These are phyloP conservation scores for Diaporthe batatas DNA, from an alignment of 2,329 filamentous ascomycete species.

Conservation along the genomic window DNA sequence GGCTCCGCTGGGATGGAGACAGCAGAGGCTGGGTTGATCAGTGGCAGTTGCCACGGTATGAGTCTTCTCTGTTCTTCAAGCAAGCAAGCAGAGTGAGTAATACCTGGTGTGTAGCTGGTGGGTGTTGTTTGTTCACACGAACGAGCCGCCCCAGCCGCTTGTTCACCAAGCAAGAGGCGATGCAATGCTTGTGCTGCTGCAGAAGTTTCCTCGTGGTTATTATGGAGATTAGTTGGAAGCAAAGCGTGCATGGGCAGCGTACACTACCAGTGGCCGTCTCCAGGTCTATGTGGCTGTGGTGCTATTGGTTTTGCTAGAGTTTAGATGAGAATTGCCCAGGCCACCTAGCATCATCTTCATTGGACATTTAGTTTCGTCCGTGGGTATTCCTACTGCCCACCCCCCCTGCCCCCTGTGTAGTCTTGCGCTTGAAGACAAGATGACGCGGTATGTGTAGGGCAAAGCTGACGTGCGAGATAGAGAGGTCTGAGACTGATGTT, in stretches of 20 bases:
- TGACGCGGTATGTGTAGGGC: slow-evolving; percentile 35
- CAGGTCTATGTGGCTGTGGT: slow-evolving; percentile 21
- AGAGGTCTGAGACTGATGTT: slow-evolving; percentile 34
- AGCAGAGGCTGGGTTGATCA: not conserved
- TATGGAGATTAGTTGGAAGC: slow-evolving; percentile 18
- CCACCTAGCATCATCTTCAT: slow-evolving; percentile 8
- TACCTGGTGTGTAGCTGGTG: not conserved
- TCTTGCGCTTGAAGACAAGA: slow-evolving; percentile 21
- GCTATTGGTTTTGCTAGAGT: slow-evolving; percentile 32
- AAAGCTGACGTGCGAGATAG: slow-evolving; percentile 26
- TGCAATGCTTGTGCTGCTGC: slow-evolving; percentile 30
- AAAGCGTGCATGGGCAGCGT: slow-evolving; percentile 17
- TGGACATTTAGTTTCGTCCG: not conserved
- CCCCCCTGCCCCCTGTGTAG: slow-evolving; percentile 33
- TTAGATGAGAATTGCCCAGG: slow-evolving; percentile 34
- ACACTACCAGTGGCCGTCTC: slow-evolving; percentile 4
- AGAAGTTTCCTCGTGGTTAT: slow-evolving; percentile 30
- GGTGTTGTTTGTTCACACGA: slow-evolving; percentile 23
- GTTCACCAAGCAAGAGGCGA: slow-evolving; percentile 22
- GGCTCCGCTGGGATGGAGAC: slow-evolving; percentile 2
- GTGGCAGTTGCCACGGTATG: not conserved
- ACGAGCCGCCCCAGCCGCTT: slow-evolving; percentile 13
- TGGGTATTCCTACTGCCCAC: slow-evolving; percentile 13
- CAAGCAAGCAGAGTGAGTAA: not conserved
- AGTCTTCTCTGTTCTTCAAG: not conserved